Conservation (phyloP, 78 protist genomes). For the Carpediemonas membranifera region DNA sequence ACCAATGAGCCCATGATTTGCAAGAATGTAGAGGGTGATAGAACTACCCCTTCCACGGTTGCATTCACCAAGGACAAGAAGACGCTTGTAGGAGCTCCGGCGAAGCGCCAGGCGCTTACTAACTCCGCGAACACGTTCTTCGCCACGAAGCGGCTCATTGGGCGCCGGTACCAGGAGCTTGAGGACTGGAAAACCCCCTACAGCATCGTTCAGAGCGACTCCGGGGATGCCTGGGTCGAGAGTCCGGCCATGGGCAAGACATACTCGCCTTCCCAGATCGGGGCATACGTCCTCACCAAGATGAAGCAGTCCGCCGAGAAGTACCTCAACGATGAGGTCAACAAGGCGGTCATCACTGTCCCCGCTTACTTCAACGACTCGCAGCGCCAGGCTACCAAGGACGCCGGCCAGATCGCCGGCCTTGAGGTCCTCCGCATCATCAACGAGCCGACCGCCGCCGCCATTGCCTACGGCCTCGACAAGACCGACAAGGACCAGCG, state of each 20-base stretch:
- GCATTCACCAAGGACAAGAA: slow-evolving; percentile 6
- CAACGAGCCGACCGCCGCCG: too few species aligned
- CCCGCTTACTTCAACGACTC: too few species aligned
- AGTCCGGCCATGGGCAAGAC: background rate
- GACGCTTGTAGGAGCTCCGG: slow-evolving; percentile 1
- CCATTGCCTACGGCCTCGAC: too few species aligned
- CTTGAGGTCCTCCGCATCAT: too few species aligned
- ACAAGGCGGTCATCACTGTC: slow-evolving; percentile 82
- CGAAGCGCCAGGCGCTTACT: background rate
- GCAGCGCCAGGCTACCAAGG: too few species aligned
- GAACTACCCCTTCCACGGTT: slow-evolving; percentile 21
- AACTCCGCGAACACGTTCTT: slow-evolving; percentile 13
- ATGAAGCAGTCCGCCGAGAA: slow-evolving; percentile 84
- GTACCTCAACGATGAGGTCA: slow-evolving; percentile 64
- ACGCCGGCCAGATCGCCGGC: too few species aligned
- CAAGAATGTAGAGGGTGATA: background rate
- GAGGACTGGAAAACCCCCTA: background rate
- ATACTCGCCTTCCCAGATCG: background rate
- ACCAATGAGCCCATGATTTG: background rate
- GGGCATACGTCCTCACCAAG: slow-evolving; percentile 5
- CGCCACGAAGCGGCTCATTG: slow-evolving; percentile 17
- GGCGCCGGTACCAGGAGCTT: background rate
- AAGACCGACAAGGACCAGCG: slow-evolving; percentile 58
- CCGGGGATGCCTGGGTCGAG: background rate
- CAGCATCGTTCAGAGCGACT: background rate